Evolutionary conservation across 768 basidiomycete species (phyloP), one percentile per base, ranked within the genome.

Genomic region (Chalciporus sphaerocephalus): DNA sequence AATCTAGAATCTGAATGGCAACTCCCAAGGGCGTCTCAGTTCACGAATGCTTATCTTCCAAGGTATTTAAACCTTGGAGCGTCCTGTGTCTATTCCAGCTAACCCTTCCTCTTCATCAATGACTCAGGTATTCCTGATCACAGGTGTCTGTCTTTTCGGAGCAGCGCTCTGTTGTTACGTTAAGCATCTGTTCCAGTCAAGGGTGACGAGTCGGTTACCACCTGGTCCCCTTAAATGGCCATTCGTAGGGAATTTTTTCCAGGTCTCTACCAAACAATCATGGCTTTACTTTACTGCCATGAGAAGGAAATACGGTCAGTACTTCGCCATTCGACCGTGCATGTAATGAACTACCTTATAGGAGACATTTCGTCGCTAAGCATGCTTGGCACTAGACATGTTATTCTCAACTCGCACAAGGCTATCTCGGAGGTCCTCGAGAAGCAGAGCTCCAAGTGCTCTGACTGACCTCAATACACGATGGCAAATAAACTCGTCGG

Each of bases 251-350:
- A 81, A 77, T 50, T 53, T 76, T 10, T 61, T 78, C 20, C 74
- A 78, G 50, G 74, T 82, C 71, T 75, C 80, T 23, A 56, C 60
- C 12, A 68, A 70, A 25, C 65, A 71, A 50, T 72, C 71, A 46
- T 81, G 79, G 79, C 46, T 74, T 16, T 74, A 69, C 0, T 81
- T 79, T 51, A 66, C 75, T 15, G 65, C 69, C 16, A 75, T 81
- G 74, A 71, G 77, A 3, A 70, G 76, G 49, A 64, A 62, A 58
- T 83, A 73, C 51, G 81, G 81, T 72, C 50, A 22, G 68, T 53
- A 11, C 30, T 5, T 2, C 15, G 15, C 21, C 10, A n/a, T 38
- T 15, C 24, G 12, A n/a, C 33, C 44, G 20, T n/a, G 20, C 18
- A 15, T 52, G 8, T 20, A 4, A 43, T 6, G 1, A 25, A 8